Evolutionary conservation across 176 grass and related monocot species (phyloP).

Genomic region (Raddia distichophylla): DNA sequence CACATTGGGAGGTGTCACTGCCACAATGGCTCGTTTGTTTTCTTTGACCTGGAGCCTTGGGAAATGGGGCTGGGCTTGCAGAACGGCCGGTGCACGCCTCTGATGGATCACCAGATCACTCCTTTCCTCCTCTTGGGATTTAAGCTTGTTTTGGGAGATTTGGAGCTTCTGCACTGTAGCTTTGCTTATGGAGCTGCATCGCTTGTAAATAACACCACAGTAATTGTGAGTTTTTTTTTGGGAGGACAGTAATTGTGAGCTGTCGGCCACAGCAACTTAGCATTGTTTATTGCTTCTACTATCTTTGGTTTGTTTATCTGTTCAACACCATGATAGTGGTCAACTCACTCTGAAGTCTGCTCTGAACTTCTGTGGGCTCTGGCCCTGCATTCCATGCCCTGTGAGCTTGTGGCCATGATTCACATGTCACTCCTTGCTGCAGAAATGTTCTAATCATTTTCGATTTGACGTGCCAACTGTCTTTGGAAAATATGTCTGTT

Average conservation of each 20-base stretch:
- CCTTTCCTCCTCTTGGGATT: neutral
- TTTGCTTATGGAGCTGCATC: neutral
- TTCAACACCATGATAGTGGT: neutral
- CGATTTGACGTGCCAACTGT: conserved; percentile 13
- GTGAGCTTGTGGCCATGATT: neutral
- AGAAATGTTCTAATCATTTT: conserved; percentile 10
- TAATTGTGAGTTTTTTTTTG: neutral
- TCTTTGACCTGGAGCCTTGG: conserved; percentile 48
- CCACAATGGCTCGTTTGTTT: conserved; percentile 29
- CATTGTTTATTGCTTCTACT: neutral
- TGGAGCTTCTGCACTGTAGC: neutral
- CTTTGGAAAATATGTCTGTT: conserved; percentile 7
- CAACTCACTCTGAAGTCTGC: neutral
- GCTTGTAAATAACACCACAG: neutral
- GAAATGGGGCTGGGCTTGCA: conserved; percentile 31
- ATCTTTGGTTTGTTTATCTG: neutral
- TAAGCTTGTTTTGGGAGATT: neutral
- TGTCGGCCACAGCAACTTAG: neutral
- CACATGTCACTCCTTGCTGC: neutral
- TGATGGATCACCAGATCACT: conserved; percentile 27
- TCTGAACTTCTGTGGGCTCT: conserved; percentile 9
- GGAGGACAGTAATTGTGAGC: neutral
- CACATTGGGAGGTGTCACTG: conserved; percentile 14
- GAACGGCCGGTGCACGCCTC: conserved; percentile 58
- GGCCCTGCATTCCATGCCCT: conserved; percentile 7